Evolutionary conservation across 1,284 basidiomycete genomes (phyloP).

Genomic region (Pseudozyma sp.): DNA sequence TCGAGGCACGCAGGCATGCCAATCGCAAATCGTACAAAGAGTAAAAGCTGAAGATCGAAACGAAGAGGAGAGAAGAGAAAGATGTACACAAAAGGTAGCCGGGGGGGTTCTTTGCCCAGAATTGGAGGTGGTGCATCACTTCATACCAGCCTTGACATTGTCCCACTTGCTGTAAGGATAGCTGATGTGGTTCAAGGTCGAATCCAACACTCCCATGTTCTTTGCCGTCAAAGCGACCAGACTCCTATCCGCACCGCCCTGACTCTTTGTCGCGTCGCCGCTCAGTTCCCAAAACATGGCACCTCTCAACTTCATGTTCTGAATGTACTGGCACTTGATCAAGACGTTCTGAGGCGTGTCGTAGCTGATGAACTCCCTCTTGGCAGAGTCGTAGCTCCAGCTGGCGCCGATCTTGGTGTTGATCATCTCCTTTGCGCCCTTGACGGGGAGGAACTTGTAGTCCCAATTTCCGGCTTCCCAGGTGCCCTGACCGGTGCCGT

Average conservation of each 20-base stretch:
- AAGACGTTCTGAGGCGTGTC: constrained; percentile 78
- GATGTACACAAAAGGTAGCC: too few relatives aligned
- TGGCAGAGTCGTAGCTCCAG: constrained; percentile 79
- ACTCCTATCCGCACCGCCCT: constrained; percentile 49
- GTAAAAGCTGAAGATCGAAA: too few relatives aligned
- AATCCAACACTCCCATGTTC: constrained; percentile 67
- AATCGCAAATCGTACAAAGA: too few relatives aligned
- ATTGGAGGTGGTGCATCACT: neutral
- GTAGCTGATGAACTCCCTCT: constrained; percentile 81
- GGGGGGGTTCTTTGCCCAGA: too few relatives aligned
- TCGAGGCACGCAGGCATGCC: too few relatives aligned
- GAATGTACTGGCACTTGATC: constrained; percentile 82
- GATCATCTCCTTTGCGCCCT: constrained; percentile 76
- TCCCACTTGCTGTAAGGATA: constrained; percentile 71
- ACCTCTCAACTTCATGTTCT: constrained; percentile 77
- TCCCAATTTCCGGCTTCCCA: constrained; percentile 74
- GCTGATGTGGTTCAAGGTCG: constrained; percentile 77
- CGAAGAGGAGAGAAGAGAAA: too few relatives aligned
- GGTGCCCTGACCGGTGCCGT: constrained; percentile 80
- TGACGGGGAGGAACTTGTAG: constrained; percentile 80
- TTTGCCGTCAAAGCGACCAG: constrained; percentile 39
- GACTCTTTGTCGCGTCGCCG: constrained; percentile 62
- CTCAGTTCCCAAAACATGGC: constrained; percentile 76
- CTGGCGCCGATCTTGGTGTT: constrained; percentile 79
- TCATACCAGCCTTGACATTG: constrained; percentile 61